Base-by-base conservation (phyloP, 2,329 filamentous ascomycete genomes). In the Fusarium tricinctum region DNA sequence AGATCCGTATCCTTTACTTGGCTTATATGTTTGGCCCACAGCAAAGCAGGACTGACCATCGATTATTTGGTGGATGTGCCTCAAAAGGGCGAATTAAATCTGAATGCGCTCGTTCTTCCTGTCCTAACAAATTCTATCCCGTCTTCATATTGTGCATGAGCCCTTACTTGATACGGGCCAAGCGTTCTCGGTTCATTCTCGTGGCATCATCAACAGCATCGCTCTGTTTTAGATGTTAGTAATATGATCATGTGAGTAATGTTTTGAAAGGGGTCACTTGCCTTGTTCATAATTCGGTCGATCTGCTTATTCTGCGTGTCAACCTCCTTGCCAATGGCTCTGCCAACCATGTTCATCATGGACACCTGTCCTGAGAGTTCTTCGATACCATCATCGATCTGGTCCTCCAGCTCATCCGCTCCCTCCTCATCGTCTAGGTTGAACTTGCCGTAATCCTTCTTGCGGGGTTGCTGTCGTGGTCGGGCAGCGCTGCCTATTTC, bases 121-220 rank as follows among this genome's bases (percentile, higher is more conserved):
- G 22, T 35, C 45, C 54, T 45, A 52, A 48, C 23, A n/a, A 51
- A 47, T 45, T 53, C 54, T 58, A 68, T 58, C 33, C 35, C 35
- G 54, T 43, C 38, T 19, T 46, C 47, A 52, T 32, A 32, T 35
- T 50, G 28, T 49, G 8, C 26, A 28, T 20, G 15, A 17, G 17
- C 42, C 63, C 19, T 69, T 76, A 82, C 58, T 76, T 81, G 59
- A 91, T 89, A 49, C 90, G 85, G 73, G 91, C 88, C 78, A 94
- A 78, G 71, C 88, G 86, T 73, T 90, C 88, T 69, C 91, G 85
- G 82, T 94, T 94, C 86, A 93, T 89, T 60, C 89, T 88, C 73
- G 95, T 92, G 75, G 91, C 88, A 70, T 95, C 92, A 78, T 94
- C 92, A 71, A 97, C 92, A 72, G 85, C 86, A 77, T 97, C 93